Base-by-base conservation (phyloP, 2,329 filamentous ascomycete species). In the Fusarium nurragi region DNA sequence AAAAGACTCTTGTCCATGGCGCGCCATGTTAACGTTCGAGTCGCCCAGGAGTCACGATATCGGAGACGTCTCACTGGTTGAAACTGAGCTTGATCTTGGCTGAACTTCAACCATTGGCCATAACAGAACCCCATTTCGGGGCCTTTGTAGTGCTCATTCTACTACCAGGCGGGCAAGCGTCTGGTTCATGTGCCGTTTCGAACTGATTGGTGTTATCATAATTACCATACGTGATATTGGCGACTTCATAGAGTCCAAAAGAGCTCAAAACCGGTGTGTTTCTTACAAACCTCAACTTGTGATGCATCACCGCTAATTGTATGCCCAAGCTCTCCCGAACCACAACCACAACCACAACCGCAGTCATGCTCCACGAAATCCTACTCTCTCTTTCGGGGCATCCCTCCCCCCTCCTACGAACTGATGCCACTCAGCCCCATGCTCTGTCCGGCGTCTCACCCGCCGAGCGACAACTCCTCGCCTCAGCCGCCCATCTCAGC, bases 341-440 rank as follows among this genome's bases (percentile, higher is more conserved):
- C 41, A 47, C 14, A 57, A 38, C 38, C 32, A 64, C 19, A 64
- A 44, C 69, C 32, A 34, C 32, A 16, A 34, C 7, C 32, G 16
- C 14, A 34, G 32, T 16, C 69, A 99, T 99, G 95, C 91, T 99
- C 77, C 95, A 98, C 86, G 95, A 99, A 84, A 93, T 99, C 81
- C 88, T 98, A 78, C 90, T 99, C 78, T 94, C 94, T 77, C 89
- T 98, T 78, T 96, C 94, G 73, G 94, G 95, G 69, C 92, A 98
- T 80, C 90, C 92, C 66, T 97, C 94, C 67, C 90, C 93, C 69
- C 87, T 98, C 75, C 91, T 97, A 80, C 85, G 86, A 76, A 75
- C 80, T 70, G 76, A 81, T 70, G 73, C 78, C 71, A 77, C 81
- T 70, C 81, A 80, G 66, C 75, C 80, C 73, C 77, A 79, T 70